Conservation (phyloP, 164 flowering plant genomes). For the Dillenia turbinata region DNA sequence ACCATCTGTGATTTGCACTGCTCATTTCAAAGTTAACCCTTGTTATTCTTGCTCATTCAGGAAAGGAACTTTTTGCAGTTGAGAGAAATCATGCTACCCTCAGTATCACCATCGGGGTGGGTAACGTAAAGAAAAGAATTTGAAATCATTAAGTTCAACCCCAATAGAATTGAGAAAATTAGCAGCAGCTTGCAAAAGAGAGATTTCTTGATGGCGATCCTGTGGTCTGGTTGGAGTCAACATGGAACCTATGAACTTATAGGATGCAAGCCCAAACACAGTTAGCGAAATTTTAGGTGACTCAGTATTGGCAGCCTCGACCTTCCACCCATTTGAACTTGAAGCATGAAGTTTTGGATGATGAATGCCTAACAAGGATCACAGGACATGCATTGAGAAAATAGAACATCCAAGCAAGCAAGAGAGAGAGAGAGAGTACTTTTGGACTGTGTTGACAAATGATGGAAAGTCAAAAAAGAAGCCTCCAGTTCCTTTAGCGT, state of each 20-base stretch:
- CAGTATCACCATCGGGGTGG: constrained; percentile 29
- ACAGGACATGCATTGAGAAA: constrained; percentile 3
- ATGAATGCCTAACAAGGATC: constrained; percentile 16
- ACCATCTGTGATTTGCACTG: neutral
- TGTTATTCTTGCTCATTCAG: no score
- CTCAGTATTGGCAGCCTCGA: constrained; percentile 13
- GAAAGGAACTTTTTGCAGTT: neutral
- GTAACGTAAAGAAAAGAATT: constrained; percentile 47
- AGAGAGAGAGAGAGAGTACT: constrained; percentile 28
- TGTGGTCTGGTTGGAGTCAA: constrained; percentile 35
- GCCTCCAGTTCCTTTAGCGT: constrained; percentile 65
- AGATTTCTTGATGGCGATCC: constrained; percentile 42
- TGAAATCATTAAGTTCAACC: constrained; percentile 59
- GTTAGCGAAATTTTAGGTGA: constrained; percentile 46
- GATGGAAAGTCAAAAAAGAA: constrained; percentile 65
- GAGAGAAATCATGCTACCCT: neutral
- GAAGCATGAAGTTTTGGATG: constrained; percentile 18
- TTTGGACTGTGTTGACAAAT: constrained; percentile 45
- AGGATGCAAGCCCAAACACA: constrained; percentile 75
- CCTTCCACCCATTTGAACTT: constrained; percentile 14
- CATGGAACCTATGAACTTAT: constrained; percentile 57
- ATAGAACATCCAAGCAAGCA: neutral
- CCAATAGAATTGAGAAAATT: constrained; percentile 46
- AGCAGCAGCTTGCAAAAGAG: constrained; percentile 51
- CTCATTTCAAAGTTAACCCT: neutral